A percentile compares a stretch with the other conserved stretches of the same genome.
Conservation (phyloP, 2,329 filamentous ascomycete genomes). For the Colletotrichum karsti region DNA sequence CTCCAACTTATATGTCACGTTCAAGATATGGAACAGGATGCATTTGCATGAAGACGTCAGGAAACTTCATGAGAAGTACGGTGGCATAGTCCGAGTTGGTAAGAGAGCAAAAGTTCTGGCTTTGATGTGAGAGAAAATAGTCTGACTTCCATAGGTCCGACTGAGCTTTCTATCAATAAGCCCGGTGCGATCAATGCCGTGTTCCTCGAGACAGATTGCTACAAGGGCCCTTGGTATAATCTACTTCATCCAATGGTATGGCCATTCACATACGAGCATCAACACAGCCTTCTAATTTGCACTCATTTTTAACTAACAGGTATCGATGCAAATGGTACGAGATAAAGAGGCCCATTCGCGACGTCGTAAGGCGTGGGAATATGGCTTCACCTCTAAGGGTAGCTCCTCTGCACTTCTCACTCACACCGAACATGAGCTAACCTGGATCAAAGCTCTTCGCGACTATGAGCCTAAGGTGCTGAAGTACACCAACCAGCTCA, state of each 20-base stretch:
- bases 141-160: slow-evolving; percentile 32
- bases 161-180: slow-evolving; percentile 40
- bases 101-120: not conserved
- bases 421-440: not conserved
- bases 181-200: slow-evolving; percentile 35
- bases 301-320: too few species aligned
- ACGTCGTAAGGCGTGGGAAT: slow-evolving; percentile 43
- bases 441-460: slow-evolving; percentile 12
- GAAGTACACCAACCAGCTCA: slow-evolving; percentile 33
- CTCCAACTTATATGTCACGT: slow-evolving; percentile 33
- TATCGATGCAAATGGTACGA: slow-evolving; percentile 39
- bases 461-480: slow-evolving; percentile 39
- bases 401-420: not conserved
- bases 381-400: slow-evolving; percentile 39
- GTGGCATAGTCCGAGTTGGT: slow-evolving; percentile 39
- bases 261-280: too few species aligned
- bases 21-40: slow-evolving; percentile 29
- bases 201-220: slow-evolving; percentile 37
- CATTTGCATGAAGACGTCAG: slow-evolving; percentile 36
- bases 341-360: slow-evolving; percentile 38
- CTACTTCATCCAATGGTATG: slow-evolving; percentile 38
- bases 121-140: not conserved
- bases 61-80: slow-evolving; percentile 37
- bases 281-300: too few species aligned
- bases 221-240: slow-evolving; percentile 44